Evolutionary conservation across 768 basidiomycete species (phyloP).

Genomic region (Thelephora aurantiotincta): DNA sequence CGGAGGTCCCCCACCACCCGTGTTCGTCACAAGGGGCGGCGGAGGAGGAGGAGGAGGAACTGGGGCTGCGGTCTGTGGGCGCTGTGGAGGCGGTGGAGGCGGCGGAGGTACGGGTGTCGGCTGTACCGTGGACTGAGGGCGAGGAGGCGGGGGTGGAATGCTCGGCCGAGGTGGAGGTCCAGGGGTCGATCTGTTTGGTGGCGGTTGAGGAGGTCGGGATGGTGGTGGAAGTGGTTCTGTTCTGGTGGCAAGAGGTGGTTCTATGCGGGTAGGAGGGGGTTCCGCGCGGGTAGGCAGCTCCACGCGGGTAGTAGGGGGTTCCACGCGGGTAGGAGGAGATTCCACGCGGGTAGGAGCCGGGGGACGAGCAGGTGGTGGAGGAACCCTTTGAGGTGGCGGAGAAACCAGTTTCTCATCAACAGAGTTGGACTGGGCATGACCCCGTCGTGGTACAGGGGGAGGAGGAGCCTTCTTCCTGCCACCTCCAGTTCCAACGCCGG

Average conservation of each 20-base stretch:
- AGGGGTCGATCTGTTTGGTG: slow-evolving; percentile 19
- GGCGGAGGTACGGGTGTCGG: slow-evolving; percentile 18
- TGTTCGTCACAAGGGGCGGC: slow-evolving; percentile 18
- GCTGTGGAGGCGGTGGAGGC: slow-evolving; percentile 16
- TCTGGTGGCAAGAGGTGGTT: slow-evolving; percentile 18
- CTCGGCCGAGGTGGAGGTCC: slow-evolving; percentile 23
- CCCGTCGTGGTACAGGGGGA: slow-evolving; percentile 23
- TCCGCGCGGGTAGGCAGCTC: slow-evolving; percentile 12
- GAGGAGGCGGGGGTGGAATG: slow-evolving; percentile 17
- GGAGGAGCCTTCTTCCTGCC: slow-evolving; percentile 21
- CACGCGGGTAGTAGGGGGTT: slow-evolving; percentile 22
- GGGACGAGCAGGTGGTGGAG: slow-evolving; percentile 19
- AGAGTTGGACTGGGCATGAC: slow-evolving; percentile 13
- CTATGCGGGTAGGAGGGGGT: slow-evolving; percentile 14
- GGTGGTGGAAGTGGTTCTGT: slow-evolving; percentile 15
- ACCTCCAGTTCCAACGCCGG: slow-evolving; percentile 11
- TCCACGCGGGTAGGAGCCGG: slow-evolving; percentile 15
- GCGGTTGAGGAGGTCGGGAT: slow-evolving; percentile 16
- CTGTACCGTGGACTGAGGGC: slow-evolving; percentile 16
- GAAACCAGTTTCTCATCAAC: slow-evolving; percentile 20
- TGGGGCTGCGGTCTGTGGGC: slow-evolving; percentile 19
- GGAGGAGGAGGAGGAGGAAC: slow-evolving; percentile 20
- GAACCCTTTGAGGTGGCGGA: slow-evolving; percentile 36
- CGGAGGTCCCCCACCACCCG: slow-evolving; percentile 14
- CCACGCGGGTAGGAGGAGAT: slow-evolving; percentile 15